Evolutionary conservation across 2,329 filamentous ascomycete species (phyloP).

Genomic region (Fusarium continuum): DNA sequence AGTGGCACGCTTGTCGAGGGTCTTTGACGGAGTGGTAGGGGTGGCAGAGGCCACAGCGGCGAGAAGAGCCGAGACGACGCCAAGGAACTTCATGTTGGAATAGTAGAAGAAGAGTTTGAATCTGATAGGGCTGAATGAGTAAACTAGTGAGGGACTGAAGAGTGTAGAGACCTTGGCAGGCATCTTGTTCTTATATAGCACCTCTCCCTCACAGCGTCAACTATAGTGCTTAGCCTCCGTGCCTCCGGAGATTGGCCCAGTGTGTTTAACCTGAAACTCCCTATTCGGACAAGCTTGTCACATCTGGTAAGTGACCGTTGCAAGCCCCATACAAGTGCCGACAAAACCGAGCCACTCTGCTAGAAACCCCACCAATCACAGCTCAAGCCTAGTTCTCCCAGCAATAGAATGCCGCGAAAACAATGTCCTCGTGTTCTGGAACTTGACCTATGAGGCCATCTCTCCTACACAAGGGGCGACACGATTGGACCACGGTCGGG

Average conservation of each 20-base stretch:
- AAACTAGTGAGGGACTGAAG: not conserved
- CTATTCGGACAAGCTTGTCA: slow-evolving; percentile 7
- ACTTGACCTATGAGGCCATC: not conserved
- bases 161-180: not conserved
- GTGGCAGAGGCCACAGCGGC: slow-evolving; percentile 43
- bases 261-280: slow-evolving; percentile 22
- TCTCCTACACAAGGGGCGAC: not conserved
- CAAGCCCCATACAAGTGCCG: slow-evolving; percentile 21
- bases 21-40: slow-evolving; percentile 39
- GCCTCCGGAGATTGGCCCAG: slow-evolving; percentile 6
- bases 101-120: not conserved
- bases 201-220: not conserved
- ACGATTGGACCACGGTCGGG: not conserved
- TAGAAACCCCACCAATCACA: slow-evolving; percentile 21
- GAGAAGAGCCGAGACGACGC: slow-evolving; percentile 43
- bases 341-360: slow-evolving; percentile 7
- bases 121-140: not conserved
- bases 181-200: slow-evolving; percentile 10
- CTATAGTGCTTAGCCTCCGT: not conserved
- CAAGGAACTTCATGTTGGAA: slow-evolving; percentile 38
- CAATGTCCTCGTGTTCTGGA: slow-evolving; percentile 1
- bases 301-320: slow-evolving; percentile 13
- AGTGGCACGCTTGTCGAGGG: slow-evolving; percentile 48
- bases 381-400: slow-evolving; percentile 19
- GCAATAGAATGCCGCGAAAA: slow-evolving; percentile 6